These are phyloP conservation scores for Colletotrichum tanaceti DNA, from an alignment of 2,329 filamentous ascomycete species.

Conservation along the genomic window DNA sequence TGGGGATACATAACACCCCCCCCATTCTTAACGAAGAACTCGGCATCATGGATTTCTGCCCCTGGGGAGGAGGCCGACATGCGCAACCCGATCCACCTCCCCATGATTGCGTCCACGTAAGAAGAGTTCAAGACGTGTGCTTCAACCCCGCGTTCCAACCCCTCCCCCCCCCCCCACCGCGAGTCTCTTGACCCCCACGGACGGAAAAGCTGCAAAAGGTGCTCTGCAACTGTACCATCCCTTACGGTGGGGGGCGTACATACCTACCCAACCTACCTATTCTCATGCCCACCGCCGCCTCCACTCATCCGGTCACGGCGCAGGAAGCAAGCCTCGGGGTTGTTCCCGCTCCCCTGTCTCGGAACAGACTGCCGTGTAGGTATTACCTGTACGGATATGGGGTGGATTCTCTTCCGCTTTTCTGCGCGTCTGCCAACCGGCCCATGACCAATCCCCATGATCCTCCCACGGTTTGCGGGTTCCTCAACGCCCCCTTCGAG, in stretches of 20 bases:
- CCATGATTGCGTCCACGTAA: not conserved
- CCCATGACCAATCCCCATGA: no score
- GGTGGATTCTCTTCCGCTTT: slow-evolving; percentile 11
- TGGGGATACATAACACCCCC: not conserved
- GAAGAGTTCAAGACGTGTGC: no score
- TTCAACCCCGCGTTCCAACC: slow-evolving; percentile 9
- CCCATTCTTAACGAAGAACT: slow-evolving; percentile 28
- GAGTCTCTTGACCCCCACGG: slow-evolving; percentile 22
- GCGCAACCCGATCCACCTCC: slow-evolving; percentile 14
- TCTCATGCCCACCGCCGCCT: slow-evolving; percentile 1
- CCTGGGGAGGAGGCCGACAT: not conserved
- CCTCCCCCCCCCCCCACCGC: no score
- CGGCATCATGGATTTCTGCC: not conserved
- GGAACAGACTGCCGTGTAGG: not conserved
- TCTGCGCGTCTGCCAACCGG: not conserved
- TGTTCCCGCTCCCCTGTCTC: slow-evolving; percentile 10
- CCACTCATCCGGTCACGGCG: slow-evolving; percentile 4
- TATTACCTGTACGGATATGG: no score
- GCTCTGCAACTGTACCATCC: no score
- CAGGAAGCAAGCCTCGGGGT: slow-evolving; percentile 6
- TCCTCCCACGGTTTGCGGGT: not conserved
- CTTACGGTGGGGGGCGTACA: no score
- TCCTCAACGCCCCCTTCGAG: no score
- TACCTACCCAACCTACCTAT: no score
- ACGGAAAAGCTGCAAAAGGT: not conserved